Conservation (phyloP, 139 green algal genomes). For the Chlorella sp. region DNA sequence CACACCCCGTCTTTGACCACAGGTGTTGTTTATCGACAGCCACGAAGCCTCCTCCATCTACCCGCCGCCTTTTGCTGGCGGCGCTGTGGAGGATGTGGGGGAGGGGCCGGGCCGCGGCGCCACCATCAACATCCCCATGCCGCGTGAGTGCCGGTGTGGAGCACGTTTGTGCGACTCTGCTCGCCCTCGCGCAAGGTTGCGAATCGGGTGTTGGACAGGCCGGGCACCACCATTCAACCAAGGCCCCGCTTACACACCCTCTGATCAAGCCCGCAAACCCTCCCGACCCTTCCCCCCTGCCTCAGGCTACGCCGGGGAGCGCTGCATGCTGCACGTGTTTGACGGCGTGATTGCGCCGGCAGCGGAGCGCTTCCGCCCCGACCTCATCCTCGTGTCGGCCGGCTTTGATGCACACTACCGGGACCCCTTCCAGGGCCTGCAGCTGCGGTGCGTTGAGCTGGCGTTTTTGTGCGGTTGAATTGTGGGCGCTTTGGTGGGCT, state of each 20-base stretch:
- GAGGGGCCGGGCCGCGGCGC: constrained; percentile 65
- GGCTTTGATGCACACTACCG: constrained; percentile 91
- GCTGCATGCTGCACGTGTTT: constrained; percentile 36
- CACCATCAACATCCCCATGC: constrained; percentile 87
- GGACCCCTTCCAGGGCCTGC: constrained; percentile 75
- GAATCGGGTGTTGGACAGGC: too few relatives aligned
- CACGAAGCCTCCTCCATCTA: constrained; percentile 66
- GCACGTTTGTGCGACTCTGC: neutral
- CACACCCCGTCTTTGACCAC: too few relatives aligned
- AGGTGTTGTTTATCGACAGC: constrained; percentile 85
- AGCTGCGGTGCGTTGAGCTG: neutral
- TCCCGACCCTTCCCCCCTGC: too few relatives aligned
- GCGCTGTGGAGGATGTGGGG: constrained; percentile 72
- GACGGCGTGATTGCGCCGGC: constrained; percentile 81
- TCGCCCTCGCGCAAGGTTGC: too few relatives aligned
- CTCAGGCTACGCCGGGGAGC: constrained; percentile 22
- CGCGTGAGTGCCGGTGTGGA: constrained; percentile 37
- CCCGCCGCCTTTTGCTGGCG: constrained; percentile 20
- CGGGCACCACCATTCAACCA: too few relatives aligned
- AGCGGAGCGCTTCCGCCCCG: constrained; percentile 73
- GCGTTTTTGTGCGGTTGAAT: too few relatives aligned
- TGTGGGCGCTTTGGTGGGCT: too few relatives aligned
- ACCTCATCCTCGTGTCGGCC: constrained; percentile 79
- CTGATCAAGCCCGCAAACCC: too few relatives aligned
- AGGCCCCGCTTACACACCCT: too few relatives aligned